Evolutionary conservation across 1,139 yeast species (phyloP).

Genomic region (Suhomyces coccinellae): DNA sequence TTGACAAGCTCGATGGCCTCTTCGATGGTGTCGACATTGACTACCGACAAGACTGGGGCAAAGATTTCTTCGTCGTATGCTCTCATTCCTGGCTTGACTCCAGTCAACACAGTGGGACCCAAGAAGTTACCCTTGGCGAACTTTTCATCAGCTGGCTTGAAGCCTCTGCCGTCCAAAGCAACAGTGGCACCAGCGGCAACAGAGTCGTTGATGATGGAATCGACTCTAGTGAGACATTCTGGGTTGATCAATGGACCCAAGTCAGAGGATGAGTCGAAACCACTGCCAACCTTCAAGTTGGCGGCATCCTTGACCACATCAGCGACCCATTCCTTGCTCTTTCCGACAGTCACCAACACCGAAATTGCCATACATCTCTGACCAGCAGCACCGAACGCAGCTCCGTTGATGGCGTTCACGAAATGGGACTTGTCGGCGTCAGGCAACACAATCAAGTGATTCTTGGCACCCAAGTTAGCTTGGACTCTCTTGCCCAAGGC

Average conservation of each 20-base stretch:
- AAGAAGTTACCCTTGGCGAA: conserved; percentile 70
- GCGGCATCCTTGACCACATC: conserved; percentile 63
- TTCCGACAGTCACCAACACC: conserved; percentile 74
- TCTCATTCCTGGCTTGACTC: conserved; percentile 67
- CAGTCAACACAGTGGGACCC: conserved; percentile 69
- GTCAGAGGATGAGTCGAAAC: conserved; percentile 61
- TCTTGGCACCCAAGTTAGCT: conserved; percentile 78
- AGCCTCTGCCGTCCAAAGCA: conserved; percentile 64
- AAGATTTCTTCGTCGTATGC: conserved; percentile 76
- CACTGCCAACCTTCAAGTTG: conserved; percentile 62
- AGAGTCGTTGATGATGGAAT: conserved; percentile 57
- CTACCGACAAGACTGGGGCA: conserved; percentile 71
- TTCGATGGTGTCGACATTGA: conserved; percentile 66
- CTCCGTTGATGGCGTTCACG: conserved; percentile 68
- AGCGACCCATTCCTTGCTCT: conserved; percentile 61
- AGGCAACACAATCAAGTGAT: conserved; percentile 72
- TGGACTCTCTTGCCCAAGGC: conserved; percentile 76
- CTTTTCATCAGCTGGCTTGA: conserved; percentile 41
- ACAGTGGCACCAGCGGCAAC: conserved; percentile 59
- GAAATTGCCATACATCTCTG: conserved; percentile 85
- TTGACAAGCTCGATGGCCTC: conserved; percentile 71
- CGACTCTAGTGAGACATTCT: conserved; percentile 53
- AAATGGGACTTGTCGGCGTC: conserved; percentile 71
- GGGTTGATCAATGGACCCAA: conserved; percentile 75
- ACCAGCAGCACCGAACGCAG: conserved; percentile 85